Base-by-base conservation (phyloP, 345 rosid species). In the Fremontodendron californicum region DNA sequence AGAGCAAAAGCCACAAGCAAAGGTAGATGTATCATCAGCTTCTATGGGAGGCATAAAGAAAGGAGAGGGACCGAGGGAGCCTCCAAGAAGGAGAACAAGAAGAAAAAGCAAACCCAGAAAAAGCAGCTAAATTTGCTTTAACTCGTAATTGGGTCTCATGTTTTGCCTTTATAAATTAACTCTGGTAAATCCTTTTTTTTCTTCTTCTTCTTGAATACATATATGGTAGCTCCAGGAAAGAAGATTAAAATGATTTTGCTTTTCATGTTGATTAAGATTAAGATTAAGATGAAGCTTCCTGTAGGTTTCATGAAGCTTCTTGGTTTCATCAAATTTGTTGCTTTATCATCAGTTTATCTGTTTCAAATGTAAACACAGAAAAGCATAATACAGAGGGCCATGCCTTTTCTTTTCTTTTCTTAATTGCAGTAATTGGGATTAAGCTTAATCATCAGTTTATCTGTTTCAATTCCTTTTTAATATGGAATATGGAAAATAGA, bases 101-200 rank as follows among this genome's bases (percentile, higher is more conserved):
- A 89, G 93, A 76, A 94, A 94, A 84, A 87, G 84, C 87, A 87
- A 85, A 75, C 98, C 98, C 80, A 89, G 87, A 58, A 94, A 92
- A 86, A 91, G 97, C 86, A 85, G 91, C 89, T 91, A 84, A 83
- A 33, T 27, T 68, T 68, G 35, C 54, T 43, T 68, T 68, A 2
- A 43, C 1, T n/a, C 6, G 57, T 52, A n/a, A 52, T 5, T 52
- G 23, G 57, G 21, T 51, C 55, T 51, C 23, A 19, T 51, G 54
- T 51, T 48, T 48, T 64, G 52, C 13, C 23, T 64, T 19, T 42
- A 31, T 7, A 33, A 39, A n/a, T n/a, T n/a, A 19, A n/a, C 43
- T 74, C 68, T 60, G 69, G 49, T 74, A 57, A 57, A 12, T 25
- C 33, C 49, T n/a, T 65, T 1, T 12, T 57, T 23, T 19, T 21